Percentiles rank a stretch among this genome's conserved stretches.
Evolutionary conservation across 208 protist species (phyloP).

Genomic region (Acanthamoeba triangularis): DNA sequence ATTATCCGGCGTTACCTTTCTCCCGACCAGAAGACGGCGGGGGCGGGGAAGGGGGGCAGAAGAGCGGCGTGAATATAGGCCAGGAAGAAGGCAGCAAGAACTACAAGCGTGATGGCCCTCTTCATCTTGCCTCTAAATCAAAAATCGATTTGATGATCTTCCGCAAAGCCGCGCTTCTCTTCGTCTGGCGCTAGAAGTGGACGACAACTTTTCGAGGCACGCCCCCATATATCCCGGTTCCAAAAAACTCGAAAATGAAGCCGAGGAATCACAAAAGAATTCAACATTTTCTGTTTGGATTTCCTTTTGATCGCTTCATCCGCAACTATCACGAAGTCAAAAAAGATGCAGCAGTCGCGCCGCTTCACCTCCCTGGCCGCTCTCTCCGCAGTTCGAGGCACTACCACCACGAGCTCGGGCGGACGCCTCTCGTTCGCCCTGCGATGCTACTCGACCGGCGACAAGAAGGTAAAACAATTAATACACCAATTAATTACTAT

Average conservation of each 20-base stretch:
- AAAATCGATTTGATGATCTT: neutral
- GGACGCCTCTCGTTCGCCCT: neutral
- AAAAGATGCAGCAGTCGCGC: neutral
- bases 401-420: neutral
- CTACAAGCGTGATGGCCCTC: neutral
- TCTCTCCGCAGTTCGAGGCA: neutral
- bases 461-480: neutral
- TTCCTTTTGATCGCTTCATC: neutral
- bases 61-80: neutral
- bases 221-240: neutral
- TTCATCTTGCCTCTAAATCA: constrained; percentile 23
- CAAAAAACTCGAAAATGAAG: neutral
- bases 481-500: no score
- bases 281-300: neutral
- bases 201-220: constrained; percentile 1
- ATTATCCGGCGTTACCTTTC: neutral
- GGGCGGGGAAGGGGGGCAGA: constrained; percentile 29
- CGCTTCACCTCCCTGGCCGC: neutral
- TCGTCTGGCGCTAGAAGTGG: neutral
- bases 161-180: neutral
- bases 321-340: neutral
- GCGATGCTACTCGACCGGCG: neutral
- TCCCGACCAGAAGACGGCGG: constrained; percentile 30
- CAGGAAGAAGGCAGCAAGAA: constrained; percentile 1
- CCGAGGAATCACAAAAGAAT: neutral